Conservation (phyloP, 2,329 filamentous ascomycete species). For the Parascedosporium putredinis region DNA sequence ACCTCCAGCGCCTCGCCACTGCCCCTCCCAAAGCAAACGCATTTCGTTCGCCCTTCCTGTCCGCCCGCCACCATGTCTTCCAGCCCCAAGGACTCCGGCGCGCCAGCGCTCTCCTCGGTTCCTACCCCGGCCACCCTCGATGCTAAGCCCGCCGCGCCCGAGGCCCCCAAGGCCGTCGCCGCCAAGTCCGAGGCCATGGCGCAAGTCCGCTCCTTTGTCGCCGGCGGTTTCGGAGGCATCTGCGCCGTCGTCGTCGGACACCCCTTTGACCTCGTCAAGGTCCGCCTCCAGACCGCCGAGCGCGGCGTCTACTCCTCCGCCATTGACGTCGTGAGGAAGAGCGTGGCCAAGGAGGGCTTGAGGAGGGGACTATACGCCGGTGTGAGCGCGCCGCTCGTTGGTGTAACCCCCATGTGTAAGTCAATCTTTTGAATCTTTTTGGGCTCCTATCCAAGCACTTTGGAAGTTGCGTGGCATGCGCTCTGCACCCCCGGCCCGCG, state of each 20-base stretch:
- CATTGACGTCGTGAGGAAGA: slow-evolving; percentile 84
- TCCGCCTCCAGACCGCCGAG: slow-evolving; percentile 91
- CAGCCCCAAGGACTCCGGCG: no score
- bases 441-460: no score
- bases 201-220: slow-evolving; percentile 69
- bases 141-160: neutral
- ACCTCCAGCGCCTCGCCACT: neutral
- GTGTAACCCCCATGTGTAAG: slow-evolving; percentile 98
- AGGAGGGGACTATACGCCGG: slow-evolving; percentile 83
- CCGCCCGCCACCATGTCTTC: neutral
- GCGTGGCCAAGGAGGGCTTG: slow-evolving; percentile 76
- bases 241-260: slow-evolving; percentile 93
- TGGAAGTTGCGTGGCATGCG: no score
- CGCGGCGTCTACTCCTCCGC: slow-evolving; percentile 84
- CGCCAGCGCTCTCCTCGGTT: neutral
- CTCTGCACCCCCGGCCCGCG: no score
- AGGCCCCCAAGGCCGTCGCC: slow-evolving; percentile 2
- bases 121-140: neutral
- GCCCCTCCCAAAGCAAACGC: neutral
- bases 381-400: slow-evolving; percentile 86
- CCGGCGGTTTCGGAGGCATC: slow-evolving; percentile 85
- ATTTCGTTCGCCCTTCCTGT: no score
- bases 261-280: slow-evolving; percentile 96
- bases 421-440: slow-evolving; percentile 18
- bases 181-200: slow-evolving; percentile 25